Base-by-base conservation (phyloP, 805 yeast genomes). In the Metschnikowia noctiluminum region DNA sequence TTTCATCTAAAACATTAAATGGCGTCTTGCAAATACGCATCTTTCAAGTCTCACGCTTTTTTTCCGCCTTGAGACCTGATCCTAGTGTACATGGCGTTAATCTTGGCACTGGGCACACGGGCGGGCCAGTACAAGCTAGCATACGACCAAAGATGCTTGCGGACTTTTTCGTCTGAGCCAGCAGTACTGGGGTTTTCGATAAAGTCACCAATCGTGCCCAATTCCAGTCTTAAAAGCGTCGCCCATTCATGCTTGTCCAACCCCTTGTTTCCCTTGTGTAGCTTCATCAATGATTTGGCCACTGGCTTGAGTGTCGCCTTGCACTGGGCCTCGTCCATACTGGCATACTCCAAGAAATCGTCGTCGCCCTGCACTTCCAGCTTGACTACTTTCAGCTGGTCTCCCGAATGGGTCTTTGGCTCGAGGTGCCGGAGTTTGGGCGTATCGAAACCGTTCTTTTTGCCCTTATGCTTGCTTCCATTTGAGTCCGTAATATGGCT, bases 51-150 rank as follows among this genome's bases (percentile, higher is more conserved):
- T 45, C 39, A 45, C 14, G 49, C 45, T 42, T 46, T 46, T 44
- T 54, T 55, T 26, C 42, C 54, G n/a, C 43, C 54, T 45, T 52
- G 54, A 27, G 58, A 48, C 53, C 74, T 77, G 50, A 84, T 68
- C 66, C 84, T 81, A 52, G 70, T 75, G 65, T 88, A 90, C 96
- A 90, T 89, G 30, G 80, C 83, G 60, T 77, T 76, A 53, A 89
- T 80, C 68, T 85, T 85, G 35, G 73, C 66, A 51, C 92, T 84
- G 38, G 86, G 81, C n/a, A 84, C 96, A 52, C 79, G 78, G 3
- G 82, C 87, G 2, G 97, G 97, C 97, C 97, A 89, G 69, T 82
- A 89, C 46, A 80, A 77, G 16, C 90, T 77, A 5, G 94, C 89
- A 63, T 85, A 89, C 30, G 87, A 79, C 96, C 97, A 89, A 50